Evolutionary conservation across 23 red algal genomes (phyloP).

Genomic region (Gracilaria gracilis): DNA sequence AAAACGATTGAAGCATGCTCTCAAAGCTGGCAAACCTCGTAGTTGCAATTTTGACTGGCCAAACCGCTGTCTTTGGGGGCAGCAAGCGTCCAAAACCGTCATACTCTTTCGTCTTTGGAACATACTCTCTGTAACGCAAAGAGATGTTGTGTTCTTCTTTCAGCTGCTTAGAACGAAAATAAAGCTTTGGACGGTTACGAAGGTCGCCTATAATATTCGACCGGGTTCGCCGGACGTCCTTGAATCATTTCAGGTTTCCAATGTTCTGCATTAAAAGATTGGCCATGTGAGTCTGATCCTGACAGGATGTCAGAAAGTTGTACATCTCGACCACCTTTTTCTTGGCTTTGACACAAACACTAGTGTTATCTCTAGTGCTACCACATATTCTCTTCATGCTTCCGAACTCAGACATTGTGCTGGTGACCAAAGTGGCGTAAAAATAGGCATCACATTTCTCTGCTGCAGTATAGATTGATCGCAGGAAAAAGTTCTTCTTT

Average conservation of each 20-base stretch:
- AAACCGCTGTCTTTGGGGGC: not conserved
- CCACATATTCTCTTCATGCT: not conserved
- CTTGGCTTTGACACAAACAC: not conserved
- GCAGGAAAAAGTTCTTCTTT: not conserved
- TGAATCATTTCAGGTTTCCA: not conserved
- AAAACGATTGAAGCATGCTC: not conserved
- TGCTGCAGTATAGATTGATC: not conserved
- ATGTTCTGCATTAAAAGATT: constrained; percentile 1
- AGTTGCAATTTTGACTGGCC: not conserved
- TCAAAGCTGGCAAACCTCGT: not conserved
- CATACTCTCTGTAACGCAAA: not conserved
- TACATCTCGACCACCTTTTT: not conserved
- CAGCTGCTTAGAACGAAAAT: not conserved
- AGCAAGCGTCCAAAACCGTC: too few species aligned
- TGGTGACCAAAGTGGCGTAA: not conserved
- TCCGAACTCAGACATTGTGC: not conserved
- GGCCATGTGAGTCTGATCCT: not conserved
- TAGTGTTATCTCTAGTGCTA: not conserved
- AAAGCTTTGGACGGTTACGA: not conserved
- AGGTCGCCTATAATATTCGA: not conserved
- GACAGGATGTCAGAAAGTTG: not conserved
- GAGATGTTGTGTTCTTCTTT: not conserved
- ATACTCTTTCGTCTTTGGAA: too few species aligned
- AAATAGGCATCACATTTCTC: not conserved
- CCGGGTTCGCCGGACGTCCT: not conserved